A percentile compares a stretch with the other conserved stretches of the same genome.
These are phyloP conservation scores for Boletus fagicola DNA, from an alignment of 768 basidiomycete species.

Conservation along the genomic window DNA sequence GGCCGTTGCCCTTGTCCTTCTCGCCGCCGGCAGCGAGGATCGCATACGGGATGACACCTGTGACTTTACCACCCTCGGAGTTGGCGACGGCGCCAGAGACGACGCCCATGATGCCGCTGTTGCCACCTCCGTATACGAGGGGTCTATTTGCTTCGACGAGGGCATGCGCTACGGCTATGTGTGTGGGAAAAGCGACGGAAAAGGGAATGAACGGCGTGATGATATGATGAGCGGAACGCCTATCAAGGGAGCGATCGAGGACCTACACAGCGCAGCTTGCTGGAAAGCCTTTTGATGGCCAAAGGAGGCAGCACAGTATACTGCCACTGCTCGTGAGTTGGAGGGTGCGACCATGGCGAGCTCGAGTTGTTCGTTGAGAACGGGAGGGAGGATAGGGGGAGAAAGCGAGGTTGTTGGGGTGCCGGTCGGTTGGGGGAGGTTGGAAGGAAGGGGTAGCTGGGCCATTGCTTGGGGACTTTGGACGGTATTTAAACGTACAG, in stretches of 20 bases:
- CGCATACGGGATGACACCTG: slow-evolving; percentile 76
- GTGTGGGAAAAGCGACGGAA: not conserved
- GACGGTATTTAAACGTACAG: slow-evolving; percentile 29
- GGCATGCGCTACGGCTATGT: slow-evolving; percentile 72
- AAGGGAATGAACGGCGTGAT: not conserved
- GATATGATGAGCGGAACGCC: not conserved
- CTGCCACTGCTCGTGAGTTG: slow-evolving; percentile 53
- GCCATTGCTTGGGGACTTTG: not conserved
- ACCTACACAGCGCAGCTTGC: slow-evolving; percentile 69
- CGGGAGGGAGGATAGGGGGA: not conserved
- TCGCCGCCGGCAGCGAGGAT: slow-evolving; percentile 70
- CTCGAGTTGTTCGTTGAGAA: slow-evolving; percentile 12
- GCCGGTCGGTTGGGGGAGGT: not conserved
- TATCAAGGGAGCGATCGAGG: slow-evolving; percentile 1
- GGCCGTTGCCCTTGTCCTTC: slow-evolving; percentile 42
- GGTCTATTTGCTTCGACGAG: slow-evolving; percentile 58
- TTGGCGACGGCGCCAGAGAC: slow-evolving; percentile 66
- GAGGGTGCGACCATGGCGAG: slow-evolving; percentile 32
- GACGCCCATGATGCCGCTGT: slow-evolving; percentile 81
- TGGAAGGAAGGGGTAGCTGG: slow-evolving; percentile 11
- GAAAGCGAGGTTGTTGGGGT: not conserved
- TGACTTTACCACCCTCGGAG: slow-evolving; percentile 61
- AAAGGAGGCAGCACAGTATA: slow-evolving; percentile 79
- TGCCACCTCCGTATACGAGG: slow-evolving; percentile 87
- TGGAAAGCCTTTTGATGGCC: slow-evolving; percentile 63